Base-by-base conservation (phyloP, 495 filamentous ascomycete genomes). In the Lentithecium fluviatile region DNA sequence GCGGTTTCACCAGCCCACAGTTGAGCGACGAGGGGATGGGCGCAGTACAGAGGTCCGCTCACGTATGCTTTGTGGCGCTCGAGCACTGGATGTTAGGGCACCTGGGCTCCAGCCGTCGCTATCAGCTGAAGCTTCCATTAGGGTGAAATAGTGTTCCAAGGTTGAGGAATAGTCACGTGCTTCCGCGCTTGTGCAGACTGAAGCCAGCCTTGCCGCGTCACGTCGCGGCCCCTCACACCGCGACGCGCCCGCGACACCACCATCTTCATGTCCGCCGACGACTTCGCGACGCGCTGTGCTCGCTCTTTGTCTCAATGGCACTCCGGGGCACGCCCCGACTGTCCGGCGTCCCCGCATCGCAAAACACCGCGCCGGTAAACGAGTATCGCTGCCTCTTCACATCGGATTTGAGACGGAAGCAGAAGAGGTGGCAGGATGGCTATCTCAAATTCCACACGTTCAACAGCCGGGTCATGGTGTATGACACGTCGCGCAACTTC, bases 381-480 rank as follows among this genome's bases (percentile, higher is more conserved):
- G 90, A 94, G 63, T 92, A 85, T 68, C 77, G 83, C 54, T 96
- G 91, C 66, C 84, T 97, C 20, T 97, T 88, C 73, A 95, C 89
- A 5, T 82, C 86, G 62, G 91, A 97, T 69, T 71, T 95, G 50
- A 83, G 85, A 8, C 82, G 88, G 50, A 97, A 97, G 73, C 83
- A 87, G 52, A 97, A 97, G 74, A 77, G 88, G 46, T 97, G 91
- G 91, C 89, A 93, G 65, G 92, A 97, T 86, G 92, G 92, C 42
- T 83, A 85, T 45, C 80, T 96, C 29, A 84, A 86, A 52, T 95
- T 85, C 69, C 91, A 97, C 70, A 88, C 88, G 1, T 95, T 95
- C 79, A 97, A 97, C 75, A 89, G 86, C 64, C 85, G 91, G 3
- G 77, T 91, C 38, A 95, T 97, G 91, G 88, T 94, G 20, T 93